Conservation (phyloP, 2,329 filamentous ascomycete species). For the Xylariomycetidae sp. region DNA sequence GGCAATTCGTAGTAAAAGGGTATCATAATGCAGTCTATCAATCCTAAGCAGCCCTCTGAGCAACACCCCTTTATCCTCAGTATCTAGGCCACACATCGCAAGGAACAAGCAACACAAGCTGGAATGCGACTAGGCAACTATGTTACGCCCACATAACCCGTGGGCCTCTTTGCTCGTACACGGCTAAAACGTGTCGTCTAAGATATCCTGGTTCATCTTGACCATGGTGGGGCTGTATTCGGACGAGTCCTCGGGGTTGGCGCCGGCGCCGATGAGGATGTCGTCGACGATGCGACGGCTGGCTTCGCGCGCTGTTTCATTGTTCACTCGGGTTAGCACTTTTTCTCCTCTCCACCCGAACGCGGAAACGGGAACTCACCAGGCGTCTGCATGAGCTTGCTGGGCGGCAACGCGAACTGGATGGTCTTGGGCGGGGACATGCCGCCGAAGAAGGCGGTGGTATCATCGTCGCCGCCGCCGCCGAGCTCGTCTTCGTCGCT, state of each 20-base stretch:
- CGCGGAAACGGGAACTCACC: constrained; percentile 40
- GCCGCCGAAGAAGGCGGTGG: constrained; percentile 53
- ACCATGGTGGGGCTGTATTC: constrained; percentile 62
- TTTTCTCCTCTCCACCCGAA: too few species aligned
- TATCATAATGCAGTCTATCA: too few species aligned
- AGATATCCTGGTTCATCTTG: constrained; percentile 56
- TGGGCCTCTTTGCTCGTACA: too few species aligned
- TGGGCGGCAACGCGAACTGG: constrained; percentile 74
- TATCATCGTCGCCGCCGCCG: constrained; percentile 61
- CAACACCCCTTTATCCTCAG: too few species aligned
- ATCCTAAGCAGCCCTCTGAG: too few species aligned
- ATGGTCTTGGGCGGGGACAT: constrained; percentile 93
- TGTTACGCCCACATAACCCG: too few species aligned
- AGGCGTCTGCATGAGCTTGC: constrained; percentile 73
- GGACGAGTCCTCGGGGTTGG: constrained; percentile 46
- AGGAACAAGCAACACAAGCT: too few species aligned
- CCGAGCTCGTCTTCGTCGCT: constrained; percentile 67
- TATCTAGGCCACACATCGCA: too few species aligned
- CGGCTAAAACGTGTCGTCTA: constrained; percentile 60
- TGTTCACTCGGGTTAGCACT: constrained; percentile 2
- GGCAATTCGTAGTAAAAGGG: too few species aligned
- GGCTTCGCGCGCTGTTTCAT: constrained; percentile 61
- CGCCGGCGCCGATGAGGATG: constrained; percentile 69
- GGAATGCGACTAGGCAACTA: too few species aligned
- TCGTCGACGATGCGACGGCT: constrained; percentile 78